Evolutionary conservation across 176 grass and related monocot species (phyloP).

Genomic region (Lolium perenne): DNA sequence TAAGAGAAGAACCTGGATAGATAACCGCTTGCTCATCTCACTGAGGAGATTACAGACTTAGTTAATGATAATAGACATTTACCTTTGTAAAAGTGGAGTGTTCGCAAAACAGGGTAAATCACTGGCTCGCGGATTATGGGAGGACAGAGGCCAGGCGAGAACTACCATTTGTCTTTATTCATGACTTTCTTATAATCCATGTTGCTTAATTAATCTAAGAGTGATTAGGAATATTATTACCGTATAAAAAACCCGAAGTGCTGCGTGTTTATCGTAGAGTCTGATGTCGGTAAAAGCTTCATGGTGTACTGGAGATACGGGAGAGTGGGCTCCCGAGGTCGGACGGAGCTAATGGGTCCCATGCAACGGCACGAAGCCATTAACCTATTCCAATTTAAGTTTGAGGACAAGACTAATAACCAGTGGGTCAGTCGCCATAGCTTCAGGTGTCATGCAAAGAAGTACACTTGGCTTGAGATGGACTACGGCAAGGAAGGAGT

Average conservation of each 20-base stretch:
- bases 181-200: no score
- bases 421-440: slow-evolving; percentile 61
- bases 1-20: no score
- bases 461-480: slow-evolving; percentile 92
- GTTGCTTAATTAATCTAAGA: no score
- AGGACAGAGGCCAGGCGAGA: no score
- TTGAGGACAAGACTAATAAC: slow-evolving; percentile 77
- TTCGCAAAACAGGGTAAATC: no score
- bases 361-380: slow-evolving; percentile 47
- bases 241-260: neutral
- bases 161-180: no score
- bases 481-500: slow-evolving; percentile 69
- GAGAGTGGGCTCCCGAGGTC: slow-evolving; percentile 75
- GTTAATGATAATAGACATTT: no score
- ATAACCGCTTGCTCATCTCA: no score
- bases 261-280: slow-evolving; percentile 56
- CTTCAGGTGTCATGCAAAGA: slow-evolving; percentile 56
- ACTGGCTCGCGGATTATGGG: no score
- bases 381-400: slow-evolving; percentile 68
- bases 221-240: neutral
- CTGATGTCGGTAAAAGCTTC: slow-evolving; percentile 67
- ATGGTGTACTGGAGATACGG: slow-evolving; percentile 92
- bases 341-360: slow-evolving; percentile 66
- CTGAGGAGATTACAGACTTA: no score
- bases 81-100: no score